Evolutionary conservation across 192 early-diverging fungal genomes (phyloP).

Genomic region (Coemansia aciculifera): DNA sequence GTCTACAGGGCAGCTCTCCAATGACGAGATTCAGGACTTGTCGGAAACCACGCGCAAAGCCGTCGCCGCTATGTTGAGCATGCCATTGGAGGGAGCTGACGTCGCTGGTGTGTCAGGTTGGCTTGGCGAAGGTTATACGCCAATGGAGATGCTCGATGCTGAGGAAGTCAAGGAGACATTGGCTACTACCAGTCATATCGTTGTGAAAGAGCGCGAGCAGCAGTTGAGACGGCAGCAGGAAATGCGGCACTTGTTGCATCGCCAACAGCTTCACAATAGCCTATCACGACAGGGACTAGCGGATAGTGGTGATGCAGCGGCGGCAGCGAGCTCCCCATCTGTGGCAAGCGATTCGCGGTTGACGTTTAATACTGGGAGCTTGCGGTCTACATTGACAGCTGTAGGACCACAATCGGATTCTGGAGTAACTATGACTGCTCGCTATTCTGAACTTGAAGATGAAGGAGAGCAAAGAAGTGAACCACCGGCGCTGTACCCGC

Average conservation of each 20-base stretch:
- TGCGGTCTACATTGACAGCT: background rate
- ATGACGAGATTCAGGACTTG: constrained; percentile 39
- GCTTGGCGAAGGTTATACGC: constrained; percentile 49
- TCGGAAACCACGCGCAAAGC: constrained; percentile 41
- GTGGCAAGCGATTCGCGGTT: constrained; percentile 4
- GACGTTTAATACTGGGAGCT: background rate
- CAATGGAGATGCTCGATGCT: constrained; percentile 37
- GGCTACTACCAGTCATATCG: constrained; percentile 46
- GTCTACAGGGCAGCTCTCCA: constrained; percentile 19
- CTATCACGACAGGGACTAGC: background rate
- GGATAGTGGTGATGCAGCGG: background rate
- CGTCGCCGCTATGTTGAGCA: constrained; percentile 38
- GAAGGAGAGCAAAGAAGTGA: constrained; percentile 16
- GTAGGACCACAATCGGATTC: constrained; percentile 18
- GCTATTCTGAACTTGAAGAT: background rate
- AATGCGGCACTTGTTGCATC: constrained; percentile 13
- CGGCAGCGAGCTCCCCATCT: background rate
- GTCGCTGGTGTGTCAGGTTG: constrained; percentile 48
- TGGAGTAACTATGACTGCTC: background rate
- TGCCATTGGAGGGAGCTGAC: constrained; percentile 50
- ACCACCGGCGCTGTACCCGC: constrained; percentile 39
- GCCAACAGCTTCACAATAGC: constrained; percentile 14
- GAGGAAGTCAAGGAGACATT: constrained; percentile 49
- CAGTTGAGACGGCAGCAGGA: constrained; percentile 41
- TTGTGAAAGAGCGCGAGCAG: constrained; percentile 48